Evolutionary conservation across 768 basidiomycete species (phyloP), one percentile per base, ranked within the genome.

Genomic region (Podaxis sp.): DNA sequence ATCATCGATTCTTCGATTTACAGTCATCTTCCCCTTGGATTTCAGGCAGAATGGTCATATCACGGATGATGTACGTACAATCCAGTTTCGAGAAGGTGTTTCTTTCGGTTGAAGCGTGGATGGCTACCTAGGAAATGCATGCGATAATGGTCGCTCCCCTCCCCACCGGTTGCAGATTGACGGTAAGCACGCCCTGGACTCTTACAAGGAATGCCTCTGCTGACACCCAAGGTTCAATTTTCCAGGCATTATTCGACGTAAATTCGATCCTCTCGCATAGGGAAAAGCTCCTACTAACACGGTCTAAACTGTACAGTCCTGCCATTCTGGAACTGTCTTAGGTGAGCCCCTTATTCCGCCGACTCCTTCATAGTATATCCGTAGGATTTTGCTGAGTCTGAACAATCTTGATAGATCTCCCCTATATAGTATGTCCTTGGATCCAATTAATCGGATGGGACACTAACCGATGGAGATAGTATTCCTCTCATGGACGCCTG

Each of bases 11-110:
- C 0, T 42, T 17, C 40, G 15, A n/a, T 60, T 40, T 26, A 1
- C 63, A 90, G 90, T 88, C 26, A 96, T 99, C 67, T 98, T 87
- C 71, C 97, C 96, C 0, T 71, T 95, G 19, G 96, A 99, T 74
- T 92, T 87, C 79, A 83, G 92, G 77, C 74, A 77, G 46, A 77
- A 78, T 0, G 92, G 94, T 0, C 82, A 90, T 59, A 95, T 99
- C 59, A 76, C 94, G 17, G 96, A 85, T 68, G 83, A 85, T 71
- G 84, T 83, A 56, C 11, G 80, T 73, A 5, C 36, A 24, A 24
- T 19, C 40, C 52, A 36, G 22, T 61, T 44, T 42, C 46, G 19
- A 19, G 15, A 24, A 19, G 59, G 33, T 59, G 40, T 58, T 52
- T 13, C 38, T 38, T 38, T 12, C 11, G 13, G 44, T 46, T 17